Conservation (phyloP, 805 yeast species). For the Wickerhamomyces bisporus region DNA sequence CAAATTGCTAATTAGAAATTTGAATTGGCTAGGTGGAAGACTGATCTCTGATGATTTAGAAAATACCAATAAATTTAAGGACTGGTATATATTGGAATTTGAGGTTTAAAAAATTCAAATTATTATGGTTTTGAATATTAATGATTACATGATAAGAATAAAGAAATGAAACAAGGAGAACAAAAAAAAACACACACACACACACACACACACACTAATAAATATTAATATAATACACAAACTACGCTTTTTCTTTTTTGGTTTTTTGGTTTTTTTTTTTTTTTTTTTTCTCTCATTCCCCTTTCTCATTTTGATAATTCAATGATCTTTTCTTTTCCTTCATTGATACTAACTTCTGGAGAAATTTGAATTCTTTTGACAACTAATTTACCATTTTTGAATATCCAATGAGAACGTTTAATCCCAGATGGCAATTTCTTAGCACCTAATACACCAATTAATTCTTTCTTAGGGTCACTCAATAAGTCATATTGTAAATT, state of each 20-base stretch:
- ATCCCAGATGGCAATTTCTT: conserved; percentile 73
- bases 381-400: conserved; percentile 66
- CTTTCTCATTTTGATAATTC: conserved; percentile 28
- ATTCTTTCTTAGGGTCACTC: conserved; percentile 65
- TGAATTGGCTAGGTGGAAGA: conserved; percentile 25
- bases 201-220: too few species aligned
- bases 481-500: conserved; percentile 67
- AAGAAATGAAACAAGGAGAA: neutral
- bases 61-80: conserved; percentile 18
- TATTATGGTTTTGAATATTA: neutral
- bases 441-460: conserved; percentile 77
- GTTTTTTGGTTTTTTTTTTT: conserved; percentile 3
- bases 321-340: conserved; percentile 55
- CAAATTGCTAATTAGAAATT: conserved; percentile 19
- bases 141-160: neutral
- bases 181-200: too few species aligned
- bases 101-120: conserved; percentile 13
- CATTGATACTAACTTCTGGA: conserved; percentile 53
- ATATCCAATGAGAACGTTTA: conserved; percentile 88
- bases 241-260: too few species aligned
- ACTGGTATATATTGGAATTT: conserved; percentile 26
- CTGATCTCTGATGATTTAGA: conserved; percentile 16
- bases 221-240: too few species aligned
- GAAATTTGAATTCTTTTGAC: conserved; percentile 34
- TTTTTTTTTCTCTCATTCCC: conserved; percentile 13